These are phyloP conservation scores for Talaromyces sp. DNA, from an alignment of 2,329 filamentous ascomycete species.

Conservation along the genomic window DNA sequence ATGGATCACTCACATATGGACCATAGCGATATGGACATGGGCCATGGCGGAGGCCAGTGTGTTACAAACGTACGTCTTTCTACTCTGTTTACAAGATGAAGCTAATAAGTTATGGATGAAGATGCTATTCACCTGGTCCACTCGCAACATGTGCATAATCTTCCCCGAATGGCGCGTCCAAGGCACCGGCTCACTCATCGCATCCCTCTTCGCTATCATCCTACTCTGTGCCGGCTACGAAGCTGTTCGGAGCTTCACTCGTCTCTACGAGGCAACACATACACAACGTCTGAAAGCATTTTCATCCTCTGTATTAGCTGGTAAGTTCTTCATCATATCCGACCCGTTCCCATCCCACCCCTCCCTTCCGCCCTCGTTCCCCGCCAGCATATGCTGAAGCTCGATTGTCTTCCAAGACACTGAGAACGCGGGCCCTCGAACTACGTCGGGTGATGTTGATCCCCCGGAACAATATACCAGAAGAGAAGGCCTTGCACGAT, in stretches of 20 bases:
- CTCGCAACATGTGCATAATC: slow-evolving; percentile 89
- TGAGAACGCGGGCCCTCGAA: slow-evolving; percentile 31
- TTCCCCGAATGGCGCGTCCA: slow-evolving; percentile 88
- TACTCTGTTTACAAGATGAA: not conserved
- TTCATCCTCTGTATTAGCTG: slow-evolving; percentile 33
- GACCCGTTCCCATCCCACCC: not conserved
- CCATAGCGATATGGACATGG: slow-evolving; percentile 48
- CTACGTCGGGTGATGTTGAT: not conserved
- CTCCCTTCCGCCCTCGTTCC: not conserved
- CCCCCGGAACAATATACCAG: slow-evolving; percentile 10
- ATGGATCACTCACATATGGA: slow-evolving; percentile 46
- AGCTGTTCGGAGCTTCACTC: slow-evolving; percentile 70
- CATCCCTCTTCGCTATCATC: slow-evolving; percentile 79
- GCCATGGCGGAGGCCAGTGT: slow-evolving; percentile 59
- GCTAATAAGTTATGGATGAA: slow-evolving; percentile 34
- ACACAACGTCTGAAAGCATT: slow-evolving; percentile 50
- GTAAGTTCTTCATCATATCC: slow-evolving; percentile 27
- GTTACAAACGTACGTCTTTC: slow-evolving; percentile 74
- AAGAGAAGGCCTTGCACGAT: slow-evolving; percentile 25
- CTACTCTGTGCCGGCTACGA: slow-evolving; percentile 90
- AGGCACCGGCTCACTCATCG: slow-evolving; percentile 67
- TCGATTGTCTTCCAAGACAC: slow-evolving; percentile 32
- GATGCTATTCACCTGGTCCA: slow-evolving; percentile 99
- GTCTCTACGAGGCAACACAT: slow-evolving; percentile 66
- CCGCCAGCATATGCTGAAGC: slow-evolving; percentile 19